Base-by-base conservation (phyloP, 2,329 filamentous ascomycete species). In the Fusarium buxicola region DNA sequence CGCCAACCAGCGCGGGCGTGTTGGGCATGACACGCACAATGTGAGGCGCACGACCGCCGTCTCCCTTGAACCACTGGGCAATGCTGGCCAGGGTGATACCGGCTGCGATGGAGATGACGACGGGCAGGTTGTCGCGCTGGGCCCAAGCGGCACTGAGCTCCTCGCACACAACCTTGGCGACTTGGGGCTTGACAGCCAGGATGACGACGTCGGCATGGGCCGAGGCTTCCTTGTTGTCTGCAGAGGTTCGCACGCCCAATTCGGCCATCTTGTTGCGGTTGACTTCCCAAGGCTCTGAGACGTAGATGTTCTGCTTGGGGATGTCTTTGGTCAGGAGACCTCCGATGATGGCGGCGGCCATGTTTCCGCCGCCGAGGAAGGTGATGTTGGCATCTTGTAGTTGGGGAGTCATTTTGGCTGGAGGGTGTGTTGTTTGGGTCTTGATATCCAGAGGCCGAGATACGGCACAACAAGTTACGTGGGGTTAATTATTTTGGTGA, bases 21-120 rank as follows among this genome's bases (percentile, higher is more conserved):
- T 84, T 84, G 50, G 81, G 81, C 81, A 84, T 84, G 55, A 83
- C 80, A 16, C 81, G 77, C n/a, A 83, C 79, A 13, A 82, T 74
- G 40, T 79, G 80, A 1, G 80, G 79, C 2, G 75, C 68, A 18
- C 72, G 72, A 4, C 76, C 78, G 30, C 73, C 75, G 2, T 72
- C 57, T 1, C 76, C 72, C 53, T 70, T 76, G 54, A 79, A 69
- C 81, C 81, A 84, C 35, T 72, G 66, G 35, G 72, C 72, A 65
- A 83, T 69, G 68, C 78, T 82, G 30, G 68, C 69, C 25, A 82
- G 72, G 8, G 80, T 82, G 66, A 83, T 80, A 49, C 81, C 81
- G 2, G 81, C 81, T 5, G 80, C 80, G 55, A 83, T 83, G 55
- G 78, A 82, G 32, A 84, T 74, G 53, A 83, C 73, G 16, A 83